These are phyloP conservation scores for Lyophyllum semitale DNA, from an alignment of 768 basidiomycete species.

Conservation along the genomic window DNA sequence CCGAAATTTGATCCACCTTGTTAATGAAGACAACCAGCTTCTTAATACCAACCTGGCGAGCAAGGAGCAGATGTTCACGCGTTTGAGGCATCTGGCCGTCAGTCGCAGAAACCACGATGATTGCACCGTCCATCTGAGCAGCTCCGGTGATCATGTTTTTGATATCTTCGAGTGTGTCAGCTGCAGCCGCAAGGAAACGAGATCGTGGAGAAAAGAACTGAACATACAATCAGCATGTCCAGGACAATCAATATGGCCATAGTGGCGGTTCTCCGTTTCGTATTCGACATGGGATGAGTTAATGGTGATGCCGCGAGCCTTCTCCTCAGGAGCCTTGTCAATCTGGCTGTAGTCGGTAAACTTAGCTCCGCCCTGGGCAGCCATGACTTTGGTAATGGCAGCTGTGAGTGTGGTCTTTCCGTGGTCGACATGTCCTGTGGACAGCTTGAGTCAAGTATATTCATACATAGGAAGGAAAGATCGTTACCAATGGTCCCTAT, in stretches of 20 bases:
- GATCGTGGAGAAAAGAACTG: slow-evolving; percentile 8
- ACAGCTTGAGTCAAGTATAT: neutral
- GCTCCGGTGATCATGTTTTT: slow-evolving; percentile 99
- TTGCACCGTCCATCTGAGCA: slow-evolving; percentile 96
- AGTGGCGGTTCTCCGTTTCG: slow-evolving; percentile 87
- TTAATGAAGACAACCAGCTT: slow-evolving; percentile 99
- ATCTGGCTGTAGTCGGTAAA: slow-evolving; percentile 98
- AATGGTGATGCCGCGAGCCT: slow-evolving; percentile 99
- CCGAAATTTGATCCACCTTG: slow-evolving; percentile 96
- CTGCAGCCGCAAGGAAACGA: too few species aligned
- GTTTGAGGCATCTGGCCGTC: slow-evolving; percentile 99
- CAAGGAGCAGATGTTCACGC: slow-evolving; percentile 95
- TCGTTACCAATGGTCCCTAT: slow-evolving; percentile 84
- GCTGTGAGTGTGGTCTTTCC: slow-evolving; percentile 98
- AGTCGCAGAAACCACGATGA: slow-evolving; percentile 96
- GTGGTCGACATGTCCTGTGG: slow-evolving; percentile 89
- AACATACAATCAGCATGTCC: slow-evolving; percentile 90
- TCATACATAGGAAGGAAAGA: slow-evolving; percentile 17
- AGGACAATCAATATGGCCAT: slow-evolving; percentile 98
- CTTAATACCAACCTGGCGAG: slow-evolving; percentile 97
- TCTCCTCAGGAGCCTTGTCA: slow-evolving; percentile 99
- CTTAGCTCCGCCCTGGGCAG: slow-evolving; percentile 71
- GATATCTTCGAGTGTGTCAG: slow-evolving; percentile 58
- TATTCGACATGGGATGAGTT: slow-evolving; percentile 99
- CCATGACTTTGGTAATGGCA: slow-evolving; percentile 91